These are phyloP conservation scores for Arachis hypogaea DNA, from an alignment of 306 rosid genomes.

Conservation along the genomic window DNA sequence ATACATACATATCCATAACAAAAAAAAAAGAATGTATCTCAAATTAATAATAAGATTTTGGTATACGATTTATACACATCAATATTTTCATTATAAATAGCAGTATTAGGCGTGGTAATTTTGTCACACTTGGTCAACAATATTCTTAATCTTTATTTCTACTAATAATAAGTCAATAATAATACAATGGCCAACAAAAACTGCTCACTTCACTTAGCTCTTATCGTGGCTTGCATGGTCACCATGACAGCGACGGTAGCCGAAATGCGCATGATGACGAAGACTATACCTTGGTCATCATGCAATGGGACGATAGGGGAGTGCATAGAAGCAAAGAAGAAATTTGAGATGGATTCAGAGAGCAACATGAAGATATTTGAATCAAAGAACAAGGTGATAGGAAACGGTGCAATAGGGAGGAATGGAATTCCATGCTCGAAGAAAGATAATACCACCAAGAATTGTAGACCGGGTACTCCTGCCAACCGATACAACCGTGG, in stretches of 20 bases:
- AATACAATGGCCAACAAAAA: background rate
- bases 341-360: slow-evolving; percentile 74
- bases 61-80: background rate
- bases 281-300: background rate
- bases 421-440: slow-evolving; percentile 84
- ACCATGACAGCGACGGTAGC: background rate
- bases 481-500: background rate
- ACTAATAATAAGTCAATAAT: too few relatives aligned
- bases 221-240: slow-evolving; percentile 63
- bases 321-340: slow-evolving; percentile 55
- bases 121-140: too few relatives aligned
- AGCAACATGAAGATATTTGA: slow-evolving; percentile 80
- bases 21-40: too few relatives aligned
- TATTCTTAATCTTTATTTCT: too few relatives aligned
- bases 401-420: slow-evolving; percentile 90
- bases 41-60: too few relatives aligned
- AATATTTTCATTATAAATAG: too few relatives aligned
- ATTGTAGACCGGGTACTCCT: background rate
- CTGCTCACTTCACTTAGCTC: slow-evolving; percentile 25
- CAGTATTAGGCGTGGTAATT: too few relatives aligned
- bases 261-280: background rate
- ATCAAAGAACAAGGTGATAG: slow-evolving; percentile 58
- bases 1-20: too few relatives aligned
- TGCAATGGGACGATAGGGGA: slow-evolving; percentile 71
- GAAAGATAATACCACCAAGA: background rate